Conservation (phyloP, 2,329 filamentous ascomycete genomes). For the Alternaria arborescens region DNA sequence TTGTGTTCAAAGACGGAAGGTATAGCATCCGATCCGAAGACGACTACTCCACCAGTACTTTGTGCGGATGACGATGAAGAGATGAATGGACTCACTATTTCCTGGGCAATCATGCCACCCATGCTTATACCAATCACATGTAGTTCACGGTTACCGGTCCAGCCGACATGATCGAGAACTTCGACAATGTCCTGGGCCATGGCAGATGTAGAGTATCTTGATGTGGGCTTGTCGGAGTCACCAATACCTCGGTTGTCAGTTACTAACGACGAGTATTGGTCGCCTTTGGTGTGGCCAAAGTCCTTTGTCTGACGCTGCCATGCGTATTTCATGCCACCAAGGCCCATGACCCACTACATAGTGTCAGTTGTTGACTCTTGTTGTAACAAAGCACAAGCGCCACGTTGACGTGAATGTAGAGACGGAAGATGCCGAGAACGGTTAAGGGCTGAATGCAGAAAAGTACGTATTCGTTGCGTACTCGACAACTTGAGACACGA, state of each 20-base stretch:
- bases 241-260: conserved; percentile 89
- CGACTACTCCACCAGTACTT: neutral
- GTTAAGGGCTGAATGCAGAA: conserved; percentile 9
- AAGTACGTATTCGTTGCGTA: conserved; percentile 13
- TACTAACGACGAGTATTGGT: conserved; percentile 76
- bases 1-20: conserved; percentile 34
- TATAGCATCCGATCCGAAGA: conserved; percentile 31
- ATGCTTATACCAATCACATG: conserved; percentile 83
- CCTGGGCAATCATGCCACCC: conserved; percentile 92
- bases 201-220: conserved; percentile 79
- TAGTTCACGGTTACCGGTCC: conserved; percentile 66
- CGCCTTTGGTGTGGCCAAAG: conserved; percentile 76
- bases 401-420: neutral
- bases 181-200: conserved; percentile 85
- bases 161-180: conserved; percentile 73
- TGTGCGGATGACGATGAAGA: neutral
- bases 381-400: neutral
- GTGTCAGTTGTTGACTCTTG: conserved; percentile 18
- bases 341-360: conserved; percentile 78
- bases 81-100: conserved; percentile 62
- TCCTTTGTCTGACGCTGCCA: conserved; percentile 87
- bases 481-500: conserved; percentile 40
- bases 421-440: conserved; percentile 6
- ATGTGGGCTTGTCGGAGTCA: conserved; percentile 76
- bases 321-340: conserved; percentile 71